Evolutionary conservation across 2,329 filamentous ascomycete species (phyloP), one percentile per base, ranked within the genome.

Genomic region (Aspergillus carbonarius): DNA sequence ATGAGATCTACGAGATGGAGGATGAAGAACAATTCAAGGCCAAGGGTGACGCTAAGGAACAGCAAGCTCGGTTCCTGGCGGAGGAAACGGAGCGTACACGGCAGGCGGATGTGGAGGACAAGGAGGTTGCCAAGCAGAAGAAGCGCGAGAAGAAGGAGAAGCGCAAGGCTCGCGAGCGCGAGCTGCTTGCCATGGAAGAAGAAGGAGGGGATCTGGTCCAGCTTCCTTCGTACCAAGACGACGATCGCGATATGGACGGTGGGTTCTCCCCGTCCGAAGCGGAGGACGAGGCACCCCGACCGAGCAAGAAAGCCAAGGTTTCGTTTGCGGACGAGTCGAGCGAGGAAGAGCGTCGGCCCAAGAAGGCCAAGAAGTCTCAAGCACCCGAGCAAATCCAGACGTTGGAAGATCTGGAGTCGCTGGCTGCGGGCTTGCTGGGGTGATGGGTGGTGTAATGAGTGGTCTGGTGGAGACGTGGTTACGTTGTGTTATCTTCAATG

Each of bases 1-100:
- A 95, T 74, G 85, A 90, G 62, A 75, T 96, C 13, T 97, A 98
- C 78, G 90, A 96, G 73, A 86, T 99, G 65, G 89, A 93, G 71
- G 86, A 90, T 74, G 92, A 97, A 76, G 87, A 88, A 0, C 86
- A 88, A 64, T 99, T 98, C 82, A 82, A 81, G 62, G 83, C 85
- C 39, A 84, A 87, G 55, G 95, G 93, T 35, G 81, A 88, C 23
- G 89, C 91, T 2, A 89, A 92, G 64, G 84, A 85, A 50, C 92
- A 96, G 75, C 84, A 92, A 48, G 81, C 83, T 66, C 85, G 83
- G 65, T 99, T 96, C 79, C 79, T 98, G 73, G 87, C 90, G 49
- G 83, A 83, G 60, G 93, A 97, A 74, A 80, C 84, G 10, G 83
- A 85, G 66, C 85, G 88, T 63, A 91, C 96, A 30, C 82, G 83